Evolutionary conservation across 768 basidiomycete species (phyloP), one percentile per base, ranked within the genome.

Genomic region (Leccinellum rugosiceps): DNA sequence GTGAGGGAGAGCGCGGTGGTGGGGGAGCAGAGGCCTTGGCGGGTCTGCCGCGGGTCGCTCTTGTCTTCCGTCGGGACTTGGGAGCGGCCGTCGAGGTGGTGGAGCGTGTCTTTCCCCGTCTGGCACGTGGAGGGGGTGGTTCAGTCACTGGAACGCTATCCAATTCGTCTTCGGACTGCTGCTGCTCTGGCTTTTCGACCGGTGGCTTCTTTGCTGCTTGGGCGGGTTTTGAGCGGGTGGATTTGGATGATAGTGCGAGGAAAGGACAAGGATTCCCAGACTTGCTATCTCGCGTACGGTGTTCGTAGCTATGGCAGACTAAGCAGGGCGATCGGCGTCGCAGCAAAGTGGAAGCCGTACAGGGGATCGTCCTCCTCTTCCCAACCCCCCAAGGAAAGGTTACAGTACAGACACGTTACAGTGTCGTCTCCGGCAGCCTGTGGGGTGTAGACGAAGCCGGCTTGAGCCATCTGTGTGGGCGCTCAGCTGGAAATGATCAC

Each of bases 371-470:
- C 95, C 14, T 83, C 83, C 28, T 79, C 75, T 44, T 94, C 91
- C 95, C 95, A 98, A 1, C 90, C 92, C 54, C 86, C 85, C 3
- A 96, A 81, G 2, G 85, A 80, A 32, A 87, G 77, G 45, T 86
- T 78, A 68, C 95, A 98, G 66, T 94, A 94, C 5, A 94, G 76
- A 72, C 95, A 98, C 1, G 86, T 86, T 0, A 85, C 92, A 1
- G 86, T 83, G 70, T 98, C 95, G 62, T 92, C 88, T 4, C 80
- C 86, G 2, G 76, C 64, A 13, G 77, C 72, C 55, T 85, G 82
- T 2, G 93, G 90, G 1, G 85, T 86, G 68, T 81, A 92, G 0
- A 92, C 81, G 67, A 96, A 97, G 8, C 95, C 95, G 3, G 94
- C 93, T 62, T 83, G 83, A 0, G 94, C 90, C 83, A 98, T 87